These are phyloP conservation scores for Quercus dentata DNA, from an alignment of 306 rosid genomes.

Conservation along the genomic window DNA sequence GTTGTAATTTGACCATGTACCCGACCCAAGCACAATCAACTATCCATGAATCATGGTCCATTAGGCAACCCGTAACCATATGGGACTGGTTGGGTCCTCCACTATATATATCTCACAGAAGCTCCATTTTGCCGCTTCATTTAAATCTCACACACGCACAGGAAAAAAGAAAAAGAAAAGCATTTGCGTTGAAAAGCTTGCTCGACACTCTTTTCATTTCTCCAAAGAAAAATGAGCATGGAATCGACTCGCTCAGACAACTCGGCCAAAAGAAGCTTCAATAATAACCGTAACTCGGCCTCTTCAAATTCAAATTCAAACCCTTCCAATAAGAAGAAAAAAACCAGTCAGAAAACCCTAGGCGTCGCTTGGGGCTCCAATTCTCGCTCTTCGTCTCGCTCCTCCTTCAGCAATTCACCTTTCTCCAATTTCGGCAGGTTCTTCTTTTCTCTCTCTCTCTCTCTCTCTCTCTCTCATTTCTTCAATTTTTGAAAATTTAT, in stretches of 20 bases:
- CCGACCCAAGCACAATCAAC: no score
- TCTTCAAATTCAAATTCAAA: slow-evolving; percentile 22
- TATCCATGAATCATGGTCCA: no score
- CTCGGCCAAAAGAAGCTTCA: slow-evolving; percentile 51
- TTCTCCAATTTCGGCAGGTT: slow-evolving; percentile 75
- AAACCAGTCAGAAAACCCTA: slow-evolving; percentile 69
- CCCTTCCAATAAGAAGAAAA: slow-evolving; percentile 31
- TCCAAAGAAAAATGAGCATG: slow-evolving; percentile 38
- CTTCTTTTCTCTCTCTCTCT: not conserved
- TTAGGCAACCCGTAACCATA: no score
- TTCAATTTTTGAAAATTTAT: not conserved
- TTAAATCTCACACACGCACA: not conserved
- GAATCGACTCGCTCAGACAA: slow-evolving; percentile 56
- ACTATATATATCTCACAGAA: not conserved
- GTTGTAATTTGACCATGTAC: no score
- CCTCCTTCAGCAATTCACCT: slow-evolving; percentile 54
- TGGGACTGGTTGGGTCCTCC: no score
- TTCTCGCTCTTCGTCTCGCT: slow-evolving; percentile 54
- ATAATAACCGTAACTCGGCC: slow-evolving; percentile 20
- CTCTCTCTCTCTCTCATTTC: not conserved
- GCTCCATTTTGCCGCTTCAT: slow-evolving; percentile 36
- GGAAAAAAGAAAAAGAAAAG: no score
- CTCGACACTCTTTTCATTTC: slow-evolving; percentile 2
- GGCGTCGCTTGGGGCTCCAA: slow-evolving; percentile 81
- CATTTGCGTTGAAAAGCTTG: not conserved